Conservation (phyloP, 2,329 filamentous ascomycete species). For the Fusarium marasasianum region DNA sequence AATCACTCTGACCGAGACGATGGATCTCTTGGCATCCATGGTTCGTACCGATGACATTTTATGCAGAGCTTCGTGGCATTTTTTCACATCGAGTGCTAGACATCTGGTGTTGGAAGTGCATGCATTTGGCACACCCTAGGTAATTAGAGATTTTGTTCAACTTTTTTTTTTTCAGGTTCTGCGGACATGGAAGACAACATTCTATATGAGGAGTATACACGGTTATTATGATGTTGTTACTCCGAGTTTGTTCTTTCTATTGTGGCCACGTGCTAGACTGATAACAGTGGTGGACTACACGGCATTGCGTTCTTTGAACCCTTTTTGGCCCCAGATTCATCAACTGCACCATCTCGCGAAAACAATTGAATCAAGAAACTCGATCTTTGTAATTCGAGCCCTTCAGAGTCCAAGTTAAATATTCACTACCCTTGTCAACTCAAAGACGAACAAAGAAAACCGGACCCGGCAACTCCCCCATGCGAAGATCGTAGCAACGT, state of each 20-base stretch:
- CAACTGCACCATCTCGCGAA: background rate
- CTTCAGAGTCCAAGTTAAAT: slow-evolving; percentile 5
- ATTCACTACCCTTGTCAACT: slow-evolving; percentile 17
- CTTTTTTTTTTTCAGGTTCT: background rate
- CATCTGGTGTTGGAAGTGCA: slow-evolving; percentile 25
- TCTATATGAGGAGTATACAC: background rate
- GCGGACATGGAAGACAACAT: background rate
- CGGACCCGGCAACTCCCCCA: slow-evolving; percentile 40
- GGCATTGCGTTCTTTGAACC: background rate
- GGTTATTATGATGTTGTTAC: background rate
- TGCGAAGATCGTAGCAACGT: slow-evolving; percentile 43
- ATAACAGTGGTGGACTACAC: background rate
- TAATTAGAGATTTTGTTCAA: background rate
- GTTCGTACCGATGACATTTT: slow-evolving; percentile 32
- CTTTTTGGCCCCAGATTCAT: background rate
- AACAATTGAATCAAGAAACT: background rate
- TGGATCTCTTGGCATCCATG: slow-evolving; percentile 25
- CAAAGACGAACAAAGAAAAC: slow-evolving; percentile 31
- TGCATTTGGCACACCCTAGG: background rate
- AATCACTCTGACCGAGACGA: slow-evolving; percentile 14
- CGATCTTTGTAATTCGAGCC: background rate
- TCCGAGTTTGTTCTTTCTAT: background rate
- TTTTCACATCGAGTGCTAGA: slow-evolving; percentile 13
- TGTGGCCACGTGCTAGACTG: slow-evolving; percentile 4
- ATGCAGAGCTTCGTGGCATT: slow-evolving; percentile 47